phyloP scores from a whole-genome alignment of 2,329 filamentous ascomycete genomes.

The Neonectria magnoliae region DNA sequence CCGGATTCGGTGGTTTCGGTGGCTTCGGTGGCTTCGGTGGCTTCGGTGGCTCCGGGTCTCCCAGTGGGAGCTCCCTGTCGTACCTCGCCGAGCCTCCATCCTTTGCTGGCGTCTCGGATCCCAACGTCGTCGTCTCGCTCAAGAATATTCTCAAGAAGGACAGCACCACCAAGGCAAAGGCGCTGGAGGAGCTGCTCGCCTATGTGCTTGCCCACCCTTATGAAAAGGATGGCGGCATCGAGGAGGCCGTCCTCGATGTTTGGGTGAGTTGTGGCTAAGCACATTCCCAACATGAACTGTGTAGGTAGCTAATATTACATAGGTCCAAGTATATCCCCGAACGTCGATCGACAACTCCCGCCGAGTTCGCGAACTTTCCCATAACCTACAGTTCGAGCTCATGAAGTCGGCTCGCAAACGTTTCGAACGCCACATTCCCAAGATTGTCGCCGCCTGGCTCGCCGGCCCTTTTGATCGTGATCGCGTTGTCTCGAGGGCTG shows the following conservation, averaged over 20 bases:
- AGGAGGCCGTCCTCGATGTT: conserved; percentile 85
- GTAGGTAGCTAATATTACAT: conserved; percentile 32
- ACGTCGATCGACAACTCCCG: conserved; percentile 90
- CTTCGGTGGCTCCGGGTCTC: conserved; percentile 53
- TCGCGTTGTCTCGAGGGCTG: conserved; percentile 77
- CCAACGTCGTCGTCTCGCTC: conserved; percentile 87
- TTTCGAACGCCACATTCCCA: conserved; percentile 81
- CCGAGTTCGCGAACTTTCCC: conserved; percentile 86
- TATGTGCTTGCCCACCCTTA: conserved; percentile 66
- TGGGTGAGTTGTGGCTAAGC: conserved; percentile 71
- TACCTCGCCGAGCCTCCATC: conserved; percentile 90
- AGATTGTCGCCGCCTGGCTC: conserved; percentile 88
- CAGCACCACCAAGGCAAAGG: conserved; percentile 89
- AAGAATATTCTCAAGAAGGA: conserved; percentile 95
- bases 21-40: conserved; percentile 50
- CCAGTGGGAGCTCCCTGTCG: conserved; percentile 69
- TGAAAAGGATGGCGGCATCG: conserved; percentile 69
- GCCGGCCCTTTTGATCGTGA: conserved; percentile 90
- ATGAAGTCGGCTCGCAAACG: conserved; percentile 77
- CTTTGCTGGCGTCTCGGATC: conserved; percentile 78
- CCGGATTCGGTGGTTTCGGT: conserved; percentile 39
- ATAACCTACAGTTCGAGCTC: conserved; percentile 74
- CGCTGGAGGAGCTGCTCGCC: conserved; percentile 82
- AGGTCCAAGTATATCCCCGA: conserved; percentile 88
- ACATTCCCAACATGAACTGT: not conserved